Evolutionary conservation across 371 early-diverging fungal species (phyloP).

Genomic region (Syncephalastrum contaminatum): DNA sequence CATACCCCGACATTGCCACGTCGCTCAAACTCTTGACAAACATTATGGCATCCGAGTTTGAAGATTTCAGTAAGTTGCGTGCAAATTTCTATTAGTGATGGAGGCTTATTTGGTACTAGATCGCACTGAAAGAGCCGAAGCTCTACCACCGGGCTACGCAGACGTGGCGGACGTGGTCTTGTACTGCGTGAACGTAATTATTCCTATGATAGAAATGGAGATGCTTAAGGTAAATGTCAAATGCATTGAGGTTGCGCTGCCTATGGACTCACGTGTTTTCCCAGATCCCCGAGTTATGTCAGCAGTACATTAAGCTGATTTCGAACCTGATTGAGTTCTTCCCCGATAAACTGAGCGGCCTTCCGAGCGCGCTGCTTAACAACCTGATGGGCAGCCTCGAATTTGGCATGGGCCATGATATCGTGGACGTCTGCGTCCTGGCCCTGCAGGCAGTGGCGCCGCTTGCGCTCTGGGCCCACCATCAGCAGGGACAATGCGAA

Average conservation of each 20-base stretch:
- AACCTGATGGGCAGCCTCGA: conserved; percentile 66
- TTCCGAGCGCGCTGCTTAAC: conserved; percentile 56
- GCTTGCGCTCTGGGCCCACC: conserved; percentile 52
- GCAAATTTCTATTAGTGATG: neutral
- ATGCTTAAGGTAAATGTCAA: conserved; percentile 63
- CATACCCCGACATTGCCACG: conserved; percentile 66
- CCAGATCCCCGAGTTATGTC: conserved; percentile 70
- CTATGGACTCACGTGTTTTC: neutral
- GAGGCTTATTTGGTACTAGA: neutral
- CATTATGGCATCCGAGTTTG: conserved; percentile 59
- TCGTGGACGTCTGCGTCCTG: conserved; percentile 58
- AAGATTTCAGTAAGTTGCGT: conserved; percentile 45
- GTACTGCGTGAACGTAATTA: conserved; percentile 64
- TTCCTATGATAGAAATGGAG: conserved; percentile 70
- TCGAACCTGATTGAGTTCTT: conserved; percentile 66
- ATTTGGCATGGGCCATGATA: conserved; percentile 63
- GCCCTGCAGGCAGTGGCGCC: conserved; percentile 66
- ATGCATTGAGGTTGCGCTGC: neutral
- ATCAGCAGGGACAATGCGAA: conserved; percentile 30
- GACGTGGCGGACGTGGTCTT: conserved; percentile 70
- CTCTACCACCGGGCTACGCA: conserved; percentile 20
- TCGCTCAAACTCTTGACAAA: conserved; percentile 62
- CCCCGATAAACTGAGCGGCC: conserved; percentile 59
- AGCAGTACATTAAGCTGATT: conserved; percentile 67
- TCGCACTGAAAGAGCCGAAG: conserved; percentile 10